Base-by-base conservation (phyloP, 768 basidiomycete genomes). In the Suillus clintonianus region DNA sequence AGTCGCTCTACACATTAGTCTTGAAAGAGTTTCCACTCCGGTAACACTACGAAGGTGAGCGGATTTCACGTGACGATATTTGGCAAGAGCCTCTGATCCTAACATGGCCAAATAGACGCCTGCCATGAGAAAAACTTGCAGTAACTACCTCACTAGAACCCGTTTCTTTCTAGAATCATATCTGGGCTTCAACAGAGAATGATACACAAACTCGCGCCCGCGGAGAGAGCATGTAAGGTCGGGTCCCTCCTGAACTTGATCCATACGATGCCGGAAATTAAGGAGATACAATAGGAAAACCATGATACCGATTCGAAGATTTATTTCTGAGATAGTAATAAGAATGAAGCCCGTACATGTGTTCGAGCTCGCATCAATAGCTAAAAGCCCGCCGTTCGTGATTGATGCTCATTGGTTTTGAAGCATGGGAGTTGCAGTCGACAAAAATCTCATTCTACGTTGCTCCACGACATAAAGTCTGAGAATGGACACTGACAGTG, bases 71-170 rank as follows among this genome's bases (percentile, higher is more conserved):
- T 39, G 37, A 36, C 34, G 22, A 24, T 56, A 14, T 56, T 56
- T 56, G 55, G 55, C 37, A 56, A 56, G 55, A 34, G 55, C 55
- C 11, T 57, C 56, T 27, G 17, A 41, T 57, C 39, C 11, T 41
- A 56, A 56, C 9, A 27, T 27, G 24, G 8, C 55, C 55, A 56
- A 56, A 56, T 37, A 39, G 8, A 51, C 8, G 14, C 24, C 47
- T 47, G 45, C 47, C 19, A 43, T 19, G 42, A 19, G 19, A 19
- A 43, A 43, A n/a, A n/a, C n/a, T n/a, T n/a, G n/a, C n/a, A 4
- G 27, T 27, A 27, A 27, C 2, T 4, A 27, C 27, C 4, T 4
- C 27, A 4, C 27, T 27, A 27, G 27, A 14, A 24, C 47, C 13
- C 22, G 47, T 47, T 39, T 47, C 22, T n/a, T 47, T 11, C 45